phyloP scores from a whole-genome alignment of 179 eudicot genomes.

The Patellifolia procumbens region DNA sequence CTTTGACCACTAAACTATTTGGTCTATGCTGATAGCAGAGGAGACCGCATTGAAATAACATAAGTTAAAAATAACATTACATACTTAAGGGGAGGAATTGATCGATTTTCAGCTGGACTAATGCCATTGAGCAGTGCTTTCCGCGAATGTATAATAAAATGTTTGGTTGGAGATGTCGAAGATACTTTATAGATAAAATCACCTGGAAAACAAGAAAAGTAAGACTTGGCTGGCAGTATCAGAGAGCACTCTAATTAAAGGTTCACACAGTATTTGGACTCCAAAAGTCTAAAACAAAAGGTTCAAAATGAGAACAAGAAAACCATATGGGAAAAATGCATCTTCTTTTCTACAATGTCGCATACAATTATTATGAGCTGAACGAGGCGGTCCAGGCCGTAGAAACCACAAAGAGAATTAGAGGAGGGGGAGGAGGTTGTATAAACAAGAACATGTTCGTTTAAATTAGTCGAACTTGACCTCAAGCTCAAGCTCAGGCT shows the following conservation, averaged over 20 bases:
- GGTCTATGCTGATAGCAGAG: neutral
- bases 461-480: no score
- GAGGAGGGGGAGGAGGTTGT: neutral
- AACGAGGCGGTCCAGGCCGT: neutral
- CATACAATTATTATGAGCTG: neutral
- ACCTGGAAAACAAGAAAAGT: conserved; percentile 47
- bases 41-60: neutral
- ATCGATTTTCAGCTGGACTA: conserved; percentile 89
- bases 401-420: neutral
- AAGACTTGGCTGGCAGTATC: neutral
- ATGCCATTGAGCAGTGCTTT: conserved; percentile 96
- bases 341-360: neutral
- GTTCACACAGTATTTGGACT: neutral
- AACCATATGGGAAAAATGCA: neutral
- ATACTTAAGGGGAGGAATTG: conserved; percentile 91
- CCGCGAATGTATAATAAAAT: conserved; percentile 93
- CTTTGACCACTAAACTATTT: neutral
- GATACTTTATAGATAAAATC: conserved; percentile 91
- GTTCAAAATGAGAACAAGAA: neutral
- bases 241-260: neutral
- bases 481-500: no score
- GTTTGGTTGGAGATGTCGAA: conserved; percentile 90
- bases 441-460: no score
- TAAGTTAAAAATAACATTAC: conserved; percentile 20
- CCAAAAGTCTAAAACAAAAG: neutral